These are phyloP conservation scores for Stenogyne calaminthoides DNA, from an alignment of 305 asterid species.

Conservation along the genomic window DNA sequence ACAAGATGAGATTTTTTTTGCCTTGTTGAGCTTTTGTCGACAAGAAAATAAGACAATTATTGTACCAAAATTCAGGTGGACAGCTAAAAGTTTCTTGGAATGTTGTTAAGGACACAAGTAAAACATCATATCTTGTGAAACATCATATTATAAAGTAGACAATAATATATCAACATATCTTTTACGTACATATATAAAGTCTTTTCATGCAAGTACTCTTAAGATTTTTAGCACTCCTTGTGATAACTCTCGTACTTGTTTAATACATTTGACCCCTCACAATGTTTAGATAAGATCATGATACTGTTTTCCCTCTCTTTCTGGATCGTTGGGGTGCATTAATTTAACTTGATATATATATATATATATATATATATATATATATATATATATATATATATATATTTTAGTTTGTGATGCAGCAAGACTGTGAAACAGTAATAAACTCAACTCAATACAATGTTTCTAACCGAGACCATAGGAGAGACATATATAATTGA, in stretches of 20 bases:
- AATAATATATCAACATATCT: constrained; percentile 15
- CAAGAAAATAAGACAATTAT: constrained; percentile 39
- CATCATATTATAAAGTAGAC: background rate
- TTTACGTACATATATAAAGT: background rate
- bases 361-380: no score
- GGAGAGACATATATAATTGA: no score
- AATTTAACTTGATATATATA: no score
- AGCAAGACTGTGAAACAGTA: no score
- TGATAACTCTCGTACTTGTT: constrained; percentile 13
- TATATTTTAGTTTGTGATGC: no score
- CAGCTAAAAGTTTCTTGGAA: constrained; percentile 46
- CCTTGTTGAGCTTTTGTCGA: background rate
- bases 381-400: no score
- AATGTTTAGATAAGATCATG: constrained; percentile 18
- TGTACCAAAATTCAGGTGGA: constrained; percentile 30
- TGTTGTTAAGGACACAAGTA: constrained; percentile 26
- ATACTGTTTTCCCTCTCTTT: background rate
- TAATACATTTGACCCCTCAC: constrained; percentile 19
- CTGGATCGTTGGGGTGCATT: no score
- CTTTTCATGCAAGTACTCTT: constrained; percentile 8
- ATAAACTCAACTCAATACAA: no score
- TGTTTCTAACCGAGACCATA: no score
- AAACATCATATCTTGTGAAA: background rate
- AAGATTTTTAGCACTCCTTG: constrained; percentile 24
- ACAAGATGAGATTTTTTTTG: background rate